Percentiles rank a stretch among this genome's conserved stretches.
These are phyloP conservation scores for Myxozyma nipponensis DNA, from an alignment of 805 yeast genomes.

Conservation along the genomic window DNA sequence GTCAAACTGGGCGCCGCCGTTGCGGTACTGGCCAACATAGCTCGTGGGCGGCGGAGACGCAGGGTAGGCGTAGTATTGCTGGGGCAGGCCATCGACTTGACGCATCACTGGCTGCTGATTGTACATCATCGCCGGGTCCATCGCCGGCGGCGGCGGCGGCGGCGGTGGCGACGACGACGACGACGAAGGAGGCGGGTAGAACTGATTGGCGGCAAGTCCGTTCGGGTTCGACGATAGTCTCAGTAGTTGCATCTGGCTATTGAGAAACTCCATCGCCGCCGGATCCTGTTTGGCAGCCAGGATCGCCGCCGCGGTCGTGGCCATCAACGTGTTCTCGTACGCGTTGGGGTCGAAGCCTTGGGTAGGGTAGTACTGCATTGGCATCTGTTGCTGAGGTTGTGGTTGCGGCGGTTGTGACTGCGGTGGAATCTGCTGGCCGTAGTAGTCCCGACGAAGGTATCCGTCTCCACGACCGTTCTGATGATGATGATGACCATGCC, in stretches of 20 bases:
- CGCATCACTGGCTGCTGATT: conserved; percentile 4
- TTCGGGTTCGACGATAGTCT: conserved; percentile 1
- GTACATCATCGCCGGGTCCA: conserved; percentile 11
- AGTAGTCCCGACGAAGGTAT: neutral
- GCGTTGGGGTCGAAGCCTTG: conserved; percentile 1
- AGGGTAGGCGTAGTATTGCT: conserved; percentile 1
- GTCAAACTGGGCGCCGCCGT: neutral
- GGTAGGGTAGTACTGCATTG: neutral
- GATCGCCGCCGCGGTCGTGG: conserved; percentile 1
- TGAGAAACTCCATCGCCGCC: conserved; percentile 8
- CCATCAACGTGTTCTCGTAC: neutral
- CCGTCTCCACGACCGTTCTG: neutral
- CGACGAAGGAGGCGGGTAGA: neutral
- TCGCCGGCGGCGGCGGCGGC: neutral
- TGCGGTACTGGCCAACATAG: conserved; percentile 5
- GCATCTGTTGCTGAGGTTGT: neutral
- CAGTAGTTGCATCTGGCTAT: conserved; percentile 10
- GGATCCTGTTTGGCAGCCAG: neutral
- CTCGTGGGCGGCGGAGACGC: conserved; percentile 9
- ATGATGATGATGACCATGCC: neutral
- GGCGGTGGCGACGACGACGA: neutral
- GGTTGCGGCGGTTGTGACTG: neutral
- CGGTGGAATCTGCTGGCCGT: neutral
- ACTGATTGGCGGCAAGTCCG: neutral
- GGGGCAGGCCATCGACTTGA: neutral